These are phyloP conservation scores for Macrophomina pseudophaseolina DNA, from an alignment of 2,329 filamentous ascomycete genomes.

Conservation along the genomic window DNA sequence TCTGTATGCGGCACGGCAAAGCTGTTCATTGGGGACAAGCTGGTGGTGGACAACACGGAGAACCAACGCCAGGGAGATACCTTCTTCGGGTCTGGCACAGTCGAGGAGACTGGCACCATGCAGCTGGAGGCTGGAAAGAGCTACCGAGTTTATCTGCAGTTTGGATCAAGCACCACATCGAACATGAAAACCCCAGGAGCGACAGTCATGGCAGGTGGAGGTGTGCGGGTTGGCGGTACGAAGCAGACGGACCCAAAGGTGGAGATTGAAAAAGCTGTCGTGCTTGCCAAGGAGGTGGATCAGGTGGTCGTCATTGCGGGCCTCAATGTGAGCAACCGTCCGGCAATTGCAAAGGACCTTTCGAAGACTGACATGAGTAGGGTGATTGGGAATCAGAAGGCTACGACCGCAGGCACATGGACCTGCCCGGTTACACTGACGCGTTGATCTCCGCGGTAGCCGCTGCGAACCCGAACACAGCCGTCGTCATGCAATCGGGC, in stretches of 20 bases:
- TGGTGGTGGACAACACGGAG: conserved; percentile 46
- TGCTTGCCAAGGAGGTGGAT: conserved; percentile 56
- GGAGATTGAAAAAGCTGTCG: conserved; percentile 29
- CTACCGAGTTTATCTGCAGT: conserved; percentile 41
- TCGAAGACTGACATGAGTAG: neutral
- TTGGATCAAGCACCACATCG: conserved; percentile 27
- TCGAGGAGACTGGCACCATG: conserved; percentile 64
- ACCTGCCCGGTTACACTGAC: conserved; percentile 65
- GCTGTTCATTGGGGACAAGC: conserved; percentile 43
- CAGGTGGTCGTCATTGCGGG: conserved; percentile 69
- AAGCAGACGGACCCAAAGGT: conserved; percentile 57
- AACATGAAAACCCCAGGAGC: conserved; percentile 23
- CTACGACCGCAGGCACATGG: conserved; percentile 32
- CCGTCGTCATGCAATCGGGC: conserved; percentile 68
- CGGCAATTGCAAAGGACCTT: no score
- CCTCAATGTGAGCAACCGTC: conserved; percentile 62
- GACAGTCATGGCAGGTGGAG: conserved; percentile 48
- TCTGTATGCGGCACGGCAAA: conserved; percentile 34
- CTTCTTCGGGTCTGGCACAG: conserved; percentile 67
- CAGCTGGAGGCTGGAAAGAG: conserved; percentile 62
- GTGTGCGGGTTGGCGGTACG: conserved; percentile 66
- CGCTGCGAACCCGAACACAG: conserved; percentile 66
- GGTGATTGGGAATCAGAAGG: conserved; percentile 36
- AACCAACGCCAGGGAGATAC: conserved; percentile 64
- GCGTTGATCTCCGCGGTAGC: conserved; percentile 52